Conservation (phyloP, 371 early-diverging fungal species). For the Mortierella sp. region DNA sequence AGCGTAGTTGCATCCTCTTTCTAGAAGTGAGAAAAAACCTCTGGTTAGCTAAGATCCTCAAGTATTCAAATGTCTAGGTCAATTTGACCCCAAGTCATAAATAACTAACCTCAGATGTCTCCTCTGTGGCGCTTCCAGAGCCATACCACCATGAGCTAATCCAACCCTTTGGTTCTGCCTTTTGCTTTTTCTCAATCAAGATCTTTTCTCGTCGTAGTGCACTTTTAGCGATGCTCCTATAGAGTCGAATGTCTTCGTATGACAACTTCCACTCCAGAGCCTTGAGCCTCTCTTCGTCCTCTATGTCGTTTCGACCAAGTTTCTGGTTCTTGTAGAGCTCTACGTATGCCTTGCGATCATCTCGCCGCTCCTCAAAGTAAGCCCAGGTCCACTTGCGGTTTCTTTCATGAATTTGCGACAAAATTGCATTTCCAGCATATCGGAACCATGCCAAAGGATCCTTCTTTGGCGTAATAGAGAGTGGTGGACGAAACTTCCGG, state of each 20-base stretch:
- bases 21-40: constrained; percentile 12
- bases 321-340: constrained; percentile 79
- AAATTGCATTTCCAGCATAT: constrained; percentile 80
- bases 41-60: background rate
- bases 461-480: constrained; percentile 78
- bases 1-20: constrained; percentile 62
- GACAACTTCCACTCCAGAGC: constrained; percentile 83
- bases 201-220: constrained; percentile 81
- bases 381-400: constrained; percentile 91
- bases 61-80: no score
- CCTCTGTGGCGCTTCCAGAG: constrained; percentile 12
- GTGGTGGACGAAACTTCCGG: constrained; percentile 86
- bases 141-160: constrained; percentile 78
- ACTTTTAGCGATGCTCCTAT: constrained; percentile 85
- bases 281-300: constrained; percentile 72
- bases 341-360: constrained; percentile 87
- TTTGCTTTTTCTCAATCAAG: constrained; percentile 66
- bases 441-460: constrained; percentile 89
- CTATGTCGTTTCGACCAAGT: constrained; percentile 61
- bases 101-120: constrained; percentile 23
- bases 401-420: constrained; percentile 90
- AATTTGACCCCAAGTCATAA: background rate
- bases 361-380: constrained; percentile 84
- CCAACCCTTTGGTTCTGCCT: constrained; percentile 65
- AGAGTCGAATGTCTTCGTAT: constrained; percentile 92